phyloP scores from a whole-genome alignment of 108 stramenopile species.

The Seminavis robusta region DNA sequence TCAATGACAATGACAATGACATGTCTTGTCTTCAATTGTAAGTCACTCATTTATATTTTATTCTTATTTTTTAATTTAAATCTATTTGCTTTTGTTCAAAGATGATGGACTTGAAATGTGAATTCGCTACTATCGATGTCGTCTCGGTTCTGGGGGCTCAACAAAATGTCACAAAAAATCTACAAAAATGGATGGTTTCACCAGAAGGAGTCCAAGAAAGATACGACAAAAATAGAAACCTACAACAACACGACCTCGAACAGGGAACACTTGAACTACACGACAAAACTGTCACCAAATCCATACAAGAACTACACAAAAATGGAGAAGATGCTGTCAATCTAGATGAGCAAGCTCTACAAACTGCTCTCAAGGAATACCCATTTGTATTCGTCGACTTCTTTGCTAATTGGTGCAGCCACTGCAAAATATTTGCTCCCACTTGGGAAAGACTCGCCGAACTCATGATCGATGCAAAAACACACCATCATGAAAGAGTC shows the following conservation, averaged over 20 bases:
- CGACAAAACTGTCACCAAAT: constrained; percentile 62
- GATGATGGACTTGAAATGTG: too few species aligned
- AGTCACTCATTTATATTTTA: too few species aligned
- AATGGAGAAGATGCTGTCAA: constrained; percentile 74
- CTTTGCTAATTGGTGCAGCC: constrained; percentile 77
- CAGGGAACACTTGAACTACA: too few species aligned
- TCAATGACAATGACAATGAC: too few species aligned
- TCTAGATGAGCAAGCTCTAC: constrained; percentile 41
- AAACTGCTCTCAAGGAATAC: constrained; percentile 33
- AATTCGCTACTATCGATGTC: constrained; percentile 74
- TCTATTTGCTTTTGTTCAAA: too few species aligned
- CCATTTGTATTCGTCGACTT: constrained; percentile 34
- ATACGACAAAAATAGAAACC: constrained; percentile 66
- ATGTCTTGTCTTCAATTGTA: too few species aligned
- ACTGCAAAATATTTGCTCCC: constrained; percentile 65
- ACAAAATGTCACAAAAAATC: constrained; percentile 88
- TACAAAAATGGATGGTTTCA: too few species aligned
- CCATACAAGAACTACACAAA: constrained; percentile 81
- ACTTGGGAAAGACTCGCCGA: constrained; percentile 67
- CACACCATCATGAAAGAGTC: background rate
- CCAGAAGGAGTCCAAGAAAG: too few species aligned
- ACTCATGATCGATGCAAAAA: constrained; percentile 16
- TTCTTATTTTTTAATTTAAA: too few species aligned
- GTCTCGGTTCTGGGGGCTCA: constrained; percentile 81
- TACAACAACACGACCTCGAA: constrained; percentile 71